Base-by-base conservation (phyloP, 306 rosid species). In the Cucurbita maxima region DNA sequence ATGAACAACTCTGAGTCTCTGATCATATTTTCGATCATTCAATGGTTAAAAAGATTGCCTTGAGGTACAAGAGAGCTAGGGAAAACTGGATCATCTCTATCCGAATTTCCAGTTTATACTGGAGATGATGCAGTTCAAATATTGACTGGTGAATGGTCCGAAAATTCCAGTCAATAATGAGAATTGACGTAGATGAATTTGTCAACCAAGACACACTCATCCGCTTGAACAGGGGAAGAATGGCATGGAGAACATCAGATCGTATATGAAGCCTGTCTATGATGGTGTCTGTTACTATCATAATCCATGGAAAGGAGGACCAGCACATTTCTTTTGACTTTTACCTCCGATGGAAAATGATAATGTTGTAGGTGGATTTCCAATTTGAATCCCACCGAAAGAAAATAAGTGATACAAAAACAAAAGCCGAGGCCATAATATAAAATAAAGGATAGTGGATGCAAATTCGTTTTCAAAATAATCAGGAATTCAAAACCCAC, bases 371-470 rank as follows among this genome's bases (percentile, higher is more conserved):
- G 58, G 74, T 70, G 74, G 74, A 51, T 70, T 51, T 51, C 74
- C 74, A 51, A 51, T 48, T 70, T 70, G 74, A 70, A 70, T 30
- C 20, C 59, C 74, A 70, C 74, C 74, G 18, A 50, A 34, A 70
- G 10, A 52, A 52, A 70, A 51, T 51, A 69, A 48, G 73, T 7
- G 58, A 22, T 48, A 3, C 25, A 30, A 30, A 70, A 34, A 30
- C 45, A 70, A 70, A 51, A 51, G 58, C 44, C 30, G 1, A n/a
- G 10, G 59, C 74, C 74, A 70, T 51, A 70, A 70, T 50, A 70
- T 70, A 70, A 70, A 51, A 70, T 70, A 70, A 70, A 50, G 45
- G 59, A 51, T 70, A 50, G 74, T 70, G 74, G 74, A 70, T 30
- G 74, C 59, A 48, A 70, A 51, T 70, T 70, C 58, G 58, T 70